Conservation (phyloP, 2,329 filamentous ascomycete species). For the Penicillium sp. region DNA sequence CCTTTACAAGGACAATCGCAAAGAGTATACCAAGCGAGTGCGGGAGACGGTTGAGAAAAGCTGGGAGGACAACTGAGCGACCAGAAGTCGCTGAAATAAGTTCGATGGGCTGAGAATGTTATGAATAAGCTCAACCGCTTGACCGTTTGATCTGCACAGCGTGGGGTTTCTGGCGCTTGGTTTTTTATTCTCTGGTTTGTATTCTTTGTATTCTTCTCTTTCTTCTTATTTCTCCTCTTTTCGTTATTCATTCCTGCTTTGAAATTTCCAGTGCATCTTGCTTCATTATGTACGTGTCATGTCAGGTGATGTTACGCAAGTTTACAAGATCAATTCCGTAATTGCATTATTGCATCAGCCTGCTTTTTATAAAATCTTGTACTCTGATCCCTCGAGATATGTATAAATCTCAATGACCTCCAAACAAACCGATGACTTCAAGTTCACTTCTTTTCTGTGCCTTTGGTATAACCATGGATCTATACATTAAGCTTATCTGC, state of each 20-base stretch:
- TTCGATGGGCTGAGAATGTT: conserved; percentile 15
- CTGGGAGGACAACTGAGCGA: conserved; percentile 75
- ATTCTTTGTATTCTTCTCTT: conserved; percentile 16
- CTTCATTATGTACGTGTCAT: neutral
- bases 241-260: neutral
- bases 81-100: conserved; percentile 7
- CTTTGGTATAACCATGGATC: neutral
- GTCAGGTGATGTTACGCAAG: neutral
- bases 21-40: conserved; percentile 93
- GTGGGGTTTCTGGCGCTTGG: conserved; percentile 44
- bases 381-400: neutral
- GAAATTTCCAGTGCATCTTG: neutral
- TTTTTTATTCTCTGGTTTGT: conserved; percentile 12
- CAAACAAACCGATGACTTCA: neutral
- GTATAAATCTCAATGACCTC: neutral
- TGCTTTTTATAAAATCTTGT: neutral
- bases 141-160: conserved; percentile 42
- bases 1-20: conserved; percentile 95
- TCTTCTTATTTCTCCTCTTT: neutral
- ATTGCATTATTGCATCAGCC: conserved; percentile 12
- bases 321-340: neutral
- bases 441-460: too few relatives aligned
- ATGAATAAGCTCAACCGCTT: conserved; percentile 18
- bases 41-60: conserved; percentile 98
- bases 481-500: conserved; percentile 12